Conservation (phyloP, 192 early-diverging fungal species). For the Neocallimastix lanati region DNA sequence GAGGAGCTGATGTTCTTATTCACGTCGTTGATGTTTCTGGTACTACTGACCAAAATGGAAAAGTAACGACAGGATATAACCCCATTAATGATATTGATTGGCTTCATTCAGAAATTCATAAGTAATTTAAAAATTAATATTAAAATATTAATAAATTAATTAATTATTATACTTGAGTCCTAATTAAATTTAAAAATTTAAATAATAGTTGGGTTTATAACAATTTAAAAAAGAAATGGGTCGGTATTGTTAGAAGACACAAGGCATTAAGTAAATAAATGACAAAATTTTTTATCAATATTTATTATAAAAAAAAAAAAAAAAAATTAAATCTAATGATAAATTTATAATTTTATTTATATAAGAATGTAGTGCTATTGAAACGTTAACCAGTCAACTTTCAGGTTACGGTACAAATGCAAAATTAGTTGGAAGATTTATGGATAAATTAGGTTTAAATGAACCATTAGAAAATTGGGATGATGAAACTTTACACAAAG, state of each 20-base stretch:
- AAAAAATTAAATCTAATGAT: too few species aligned
- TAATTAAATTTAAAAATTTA: too few species aligned
- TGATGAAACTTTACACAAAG: constrained; percentile 25
- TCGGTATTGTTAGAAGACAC: constrained; percentile 44
- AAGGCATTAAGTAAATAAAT: constrained; percentile 2
- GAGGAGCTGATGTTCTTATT: constrained; percentile 56
- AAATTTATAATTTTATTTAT: too few species aligned
- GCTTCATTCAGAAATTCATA: constrained; percentile 54
- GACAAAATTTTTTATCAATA: too few species aligned
- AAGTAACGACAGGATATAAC: constrained; percentile 61
- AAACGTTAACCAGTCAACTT: constrained; percentile 37
- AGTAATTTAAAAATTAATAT: constrained; percentile 2
- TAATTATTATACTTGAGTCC: too few species aligned
- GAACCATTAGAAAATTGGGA: constrained; percentile 46
- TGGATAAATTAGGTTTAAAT: constrained; percentile 32
- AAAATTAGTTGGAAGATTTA: constrained; percentile 13
- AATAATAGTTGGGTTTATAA: constrained; percentile 34
- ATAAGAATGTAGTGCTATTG: constrained; percentile 21
- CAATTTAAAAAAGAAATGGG: constrained; percentile 53
- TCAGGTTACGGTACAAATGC: constrained; percentile 41
- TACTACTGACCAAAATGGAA: constrained; percentile 57
- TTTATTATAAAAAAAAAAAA: too few species aligned
- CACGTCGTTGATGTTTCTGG: constrained; percentile 75
- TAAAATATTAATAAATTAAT: not conserved
- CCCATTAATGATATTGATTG: constrained; percentile 70